Percentiles rank a stretch among this genome's conserved stretches.
These are phyloP conservation scores for Neostapfia colusana DNA, from an alignment of 176 grass and related monocot genomes.

Conservation along the genomic window DNA sequence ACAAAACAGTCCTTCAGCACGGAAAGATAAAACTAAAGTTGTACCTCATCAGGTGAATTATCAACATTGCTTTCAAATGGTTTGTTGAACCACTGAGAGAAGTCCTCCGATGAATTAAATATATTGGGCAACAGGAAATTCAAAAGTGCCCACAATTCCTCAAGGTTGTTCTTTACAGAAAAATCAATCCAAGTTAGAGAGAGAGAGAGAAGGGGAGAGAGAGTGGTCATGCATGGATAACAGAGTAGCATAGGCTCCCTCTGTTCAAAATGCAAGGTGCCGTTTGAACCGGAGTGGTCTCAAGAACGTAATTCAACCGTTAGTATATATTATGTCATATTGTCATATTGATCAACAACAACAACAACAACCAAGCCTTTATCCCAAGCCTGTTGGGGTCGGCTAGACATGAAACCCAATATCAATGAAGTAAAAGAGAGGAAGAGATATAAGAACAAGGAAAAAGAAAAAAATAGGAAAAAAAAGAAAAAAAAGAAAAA, in stretches of 20 bases:
- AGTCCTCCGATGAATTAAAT: conserved; percentile 99
- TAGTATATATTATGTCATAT: conserved; percentile 1
- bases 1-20: background rate
- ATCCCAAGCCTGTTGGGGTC: no score
- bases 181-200: conserved; percentile 41
- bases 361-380: no score
- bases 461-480: no score
- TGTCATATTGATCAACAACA: no score
- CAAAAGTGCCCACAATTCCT: conserved; percentile 97
- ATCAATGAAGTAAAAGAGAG: no score
- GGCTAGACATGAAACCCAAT: no score
- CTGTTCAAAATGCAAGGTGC: background rate
- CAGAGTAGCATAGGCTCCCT: background rate
- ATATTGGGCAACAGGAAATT: conserved; percentile 96
- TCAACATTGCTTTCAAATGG: conserved; percentile 89
- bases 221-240: conserved; percentile 19
- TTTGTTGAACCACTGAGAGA: conserved; percentile 99
- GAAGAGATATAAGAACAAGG: no score
- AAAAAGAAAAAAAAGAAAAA: no score
- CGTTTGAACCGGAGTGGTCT: background rate
- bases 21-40: conserved; percentile 32
- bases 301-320: background rate
- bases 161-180: conserved; percentile 94
- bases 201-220: background rate
- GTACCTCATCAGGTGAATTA: conserved; percentile 87